Base-by-base conservation (phyloP, 176 grass and related monocot species). In the Guadua angustifolia region DNA sequence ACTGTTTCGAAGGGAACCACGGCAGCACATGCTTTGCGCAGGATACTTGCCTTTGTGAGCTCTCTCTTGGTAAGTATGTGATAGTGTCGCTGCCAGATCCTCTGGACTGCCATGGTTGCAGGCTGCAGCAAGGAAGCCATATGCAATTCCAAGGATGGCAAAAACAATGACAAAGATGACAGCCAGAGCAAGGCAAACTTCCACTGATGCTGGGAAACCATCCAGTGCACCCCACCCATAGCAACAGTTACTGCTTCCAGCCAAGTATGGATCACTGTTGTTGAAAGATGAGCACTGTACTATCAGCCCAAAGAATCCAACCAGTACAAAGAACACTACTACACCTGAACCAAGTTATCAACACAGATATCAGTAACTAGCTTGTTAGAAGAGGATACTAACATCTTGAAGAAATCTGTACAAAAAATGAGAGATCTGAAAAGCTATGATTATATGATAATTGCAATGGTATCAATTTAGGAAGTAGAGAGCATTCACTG, bases 71-170 rank as follows among this genome's bases (percentile, higher is more conserved):
- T 81, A 45, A 97, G 88, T 79, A 93, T 88, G 82, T 97, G 88
- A 79, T 93, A 97, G 66, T 93, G 91, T 26, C 91, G 79, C 84
- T 97, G 94, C 91, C 89, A 97, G 78, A 97, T 97, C 65, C 91
- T 91, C 79, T 97, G 94, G 69, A 93, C 66, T 3, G 94, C 91
- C 89, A 97, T 80, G n/a, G 89, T 93, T 80, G 91, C 29, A 29
- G n/a, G 89, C 91, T 80, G 91, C 29, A 29, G 29, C 94, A 52
- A 97, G 62, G 82, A 97, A 93, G 15, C 91, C 84, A 70, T 97
- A 97, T 29, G 94, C 91, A 17, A 97, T 79, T 70, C 94, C 94
- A 26, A 97, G 87, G 61, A 93, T 93, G 57, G 86, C 94, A 45
- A 97, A 93, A 39, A 93, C 49, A 50, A 97, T 70, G 15, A 97